A percentile compares a stretch with the other conserved stretches of the same genome.
phyloP scores from a whole-genome alignment of 2,329 filamentous ascomycete genomes.

The Nakataea oryzae region DNA sequence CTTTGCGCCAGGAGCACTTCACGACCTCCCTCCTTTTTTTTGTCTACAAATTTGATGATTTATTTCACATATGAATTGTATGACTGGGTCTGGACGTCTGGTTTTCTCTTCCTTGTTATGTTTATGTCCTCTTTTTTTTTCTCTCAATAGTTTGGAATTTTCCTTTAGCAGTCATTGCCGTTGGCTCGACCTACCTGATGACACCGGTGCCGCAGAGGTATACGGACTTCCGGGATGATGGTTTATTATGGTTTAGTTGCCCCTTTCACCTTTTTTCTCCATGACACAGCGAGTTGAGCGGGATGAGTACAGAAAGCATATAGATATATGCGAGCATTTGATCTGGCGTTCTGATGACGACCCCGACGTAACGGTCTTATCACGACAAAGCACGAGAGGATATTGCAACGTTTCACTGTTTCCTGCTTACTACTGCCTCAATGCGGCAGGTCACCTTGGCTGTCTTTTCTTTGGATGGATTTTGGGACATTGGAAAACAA shows the following conservation, averaged over 20 bases:
- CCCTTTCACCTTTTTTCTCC: not conserved
- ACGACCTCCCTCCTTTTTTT: slow-evolving; percentile 10
- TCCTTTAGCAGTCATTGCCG: not conserved
- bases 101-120: not conserved
- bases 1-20: slow-evolving; percentile 11
- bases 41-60: slow-evolving; percentile 12
- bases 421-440: not conserved
- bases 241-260: slow-evolving; percentile 1
- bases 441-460: not conserved
- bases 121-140: not conserved
- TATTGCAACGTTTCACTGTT: not conserved
- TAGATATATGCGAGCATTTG: not conserved
- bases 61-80: slow-evolving; percentile 26
- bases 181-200: not conserved
- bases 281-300: slow-evolving; percentile 1
- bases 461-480: not conserved
- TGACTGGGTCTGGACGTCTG: slow-evolving; percentile 8
- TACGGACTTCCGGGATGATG: not conserved
- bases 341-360: not conserved
- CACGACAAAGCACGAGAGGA: not conserved
- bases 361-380: not conserved
- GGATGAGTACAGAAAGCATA: not conserved
- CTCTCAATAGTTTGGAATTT: not conserved
- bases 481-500: not conserved
- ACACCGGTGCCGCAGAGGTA: not conserved